Percentiles rank a stretch among this genome's conserved stretches.
phyloP scores from a whole-genome alignment of 1,284 basidiomycete genomes.

The Meripilus lineatus region DNA sequence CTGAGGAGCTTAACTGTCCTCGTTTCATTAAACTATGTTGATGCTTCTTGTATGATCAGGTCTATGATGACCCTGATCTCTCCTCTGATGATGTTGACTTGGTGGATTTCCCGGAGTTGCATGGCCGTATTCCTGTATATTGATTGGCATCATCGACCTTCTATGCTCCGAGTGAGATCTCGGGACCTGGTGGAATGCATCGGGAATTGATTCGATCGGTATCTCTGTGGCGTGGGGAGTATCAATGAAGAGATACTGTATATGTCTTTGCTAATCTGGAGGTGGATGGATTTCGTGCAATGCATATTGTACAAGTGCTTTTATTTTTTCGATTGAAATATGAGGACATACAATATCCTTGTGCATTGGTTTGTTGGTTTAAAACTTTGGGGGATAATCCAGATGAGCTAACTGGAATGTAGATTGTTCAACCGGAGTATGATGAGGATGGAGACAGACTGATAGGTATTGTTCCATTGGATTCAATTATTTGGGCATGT shows the following conservation, averaged over 20 bases:
- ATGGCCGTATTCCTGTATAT: conserved; percentile 5
- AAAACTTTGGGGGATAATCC: background rate
- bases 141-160: conserved; percentile 18
- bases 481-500: background rate
- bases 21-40: too few species aligned
- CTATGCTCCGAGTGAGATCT: conserved; percentile 6
- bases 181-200: conserved; percentile 3
- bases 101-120: conserved; percentile 13
- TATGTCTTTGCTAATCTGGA: background rate
- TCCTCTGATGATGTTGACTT: background rate
- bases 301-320: conserved; percentile 1
- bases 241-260: background rate
- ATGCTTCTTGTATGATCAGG: too few species aligned
- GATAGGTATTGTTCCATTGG: background rate
- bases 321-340: conserved; percentile 6
- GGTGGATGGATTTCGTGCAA: background rate
- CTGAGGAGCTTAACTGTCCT: background rate
- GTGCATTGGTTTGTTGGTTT: conserved; percentile 1
- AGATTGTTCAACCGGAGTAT: background rate
- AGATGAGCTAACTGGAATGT: background rate
- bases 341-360: background rate
- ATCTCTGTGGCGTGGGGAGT: conserved; percentile 1
- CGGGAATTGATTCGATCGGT: conserved; percentile 18
- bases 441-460: background rate
- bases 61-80: background rate